Evolutionary conservation across 2,329 filamentous ascomycete species (phyloP).

Genomic region (Diplodia corticola): DNA sequence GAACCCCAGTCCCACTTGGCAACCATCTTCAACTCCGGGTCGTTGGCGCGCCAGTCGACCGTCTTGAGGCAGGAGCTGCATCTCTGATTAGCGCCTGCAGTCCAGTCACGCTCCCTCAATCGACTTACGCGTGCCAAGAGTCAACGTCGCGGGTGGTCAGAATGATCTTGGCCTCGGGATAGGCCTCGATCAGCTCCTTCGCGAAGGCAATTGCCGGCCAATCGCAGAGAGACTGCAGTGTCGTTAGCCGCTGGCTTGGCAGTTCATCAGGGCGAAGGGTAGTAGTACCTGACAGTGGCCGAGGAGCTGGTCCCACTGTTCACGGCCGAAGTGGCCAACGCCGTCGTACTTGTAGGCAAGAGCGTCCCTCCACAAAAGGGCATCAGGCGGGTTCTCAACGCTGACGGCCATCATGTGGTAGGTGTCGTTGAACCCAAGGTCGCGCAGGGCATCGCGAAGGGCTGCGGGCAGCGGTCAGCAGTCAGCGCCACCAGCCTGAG

Average conservation of each 20-base stretch:
- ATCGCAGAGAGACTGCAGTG: slow-evolving; percentile 29
- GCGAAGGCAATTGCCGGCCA: slow-evolving; percentile 34
- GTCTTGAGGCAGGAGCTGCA: slow-evolving; percentile 28
- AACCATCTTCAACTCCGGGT: slow-evolving; percentile 30
- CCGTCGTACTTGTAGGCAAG: slow-evolving; percentile 64
- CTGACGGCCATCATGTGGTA: slow-evolving; percentile 65
- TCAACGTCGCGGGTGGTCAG: slow-evolving; percentile 34
- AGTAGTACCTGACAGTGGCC: slow-evolving; percentile 41
- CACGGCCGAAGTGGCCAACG: slow-evolving; percentile 47
- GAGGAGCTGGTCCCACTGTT: slow-evolving; percentile 51
- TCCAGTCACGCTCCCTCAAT: slow-evolving; percentile 17
- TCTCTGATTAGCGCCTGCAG: slow-evolving; percentile 29
- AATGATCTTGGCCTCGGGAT: slow-evolving; percentile 38
- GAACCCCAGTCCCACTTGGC: slow-evolving; percentile 32
- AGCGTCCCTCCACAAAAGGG: slow-evolving; percentile 70
- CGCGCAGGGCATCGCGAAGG: slow-evolving; percentile 49
- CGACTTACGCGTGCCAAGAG: slow-evolving; percentile 33
- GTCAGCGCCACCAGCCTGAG: slow-evolving; percentile 30
- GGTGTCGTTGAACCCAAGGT: slow-evolving; percentile 29
- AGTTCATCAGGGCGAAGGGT: background rate
- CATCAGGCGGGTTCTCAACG: slow-evolving; percentile 67
- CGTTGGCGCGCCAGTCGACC: slow-evolving; percentile 30
- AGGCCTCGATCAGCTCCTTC: slow-evolving; percentile 33
- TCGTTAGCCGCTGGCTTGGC: background rate
- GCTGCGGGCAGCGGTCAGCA: slow-evolving; percentile 41